phyloP scores from a whole-genome alignment of 2,329 filamentous ascomycete species.

The Monosporascus sp. region DNA sequence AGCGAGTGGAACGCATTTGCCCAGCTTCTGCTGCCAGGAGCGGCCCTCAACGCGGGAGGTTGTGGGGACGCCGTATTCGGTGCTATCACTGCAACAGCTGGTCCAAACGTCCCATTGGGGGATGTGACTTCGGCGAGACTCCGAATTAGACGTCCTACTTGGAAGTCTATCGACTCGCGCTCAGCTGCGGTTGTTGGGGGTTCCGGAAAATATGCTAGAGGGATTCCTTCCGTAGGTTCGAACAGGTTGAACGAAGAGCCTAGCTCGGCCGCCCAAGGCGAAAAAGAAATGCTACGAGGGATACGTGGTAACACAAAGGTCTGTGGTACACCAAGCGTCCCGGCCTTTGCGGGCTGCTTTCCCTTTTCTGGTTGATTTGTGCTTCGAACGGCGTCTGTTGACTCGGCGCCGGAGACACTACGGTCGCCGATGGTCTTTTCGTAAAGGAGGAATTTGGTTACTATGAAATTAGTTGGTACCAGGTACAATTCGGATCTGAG shows the following conservation, averaged over 20 bases:
- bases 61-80: slow-evolving; percentile 5
- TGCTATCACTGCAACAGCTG: slow-evolving; percentile 32
- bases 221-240: slow-evolving; percentile 30
- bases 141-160: slow-evolving; percentile 42
- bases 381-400: neutral
- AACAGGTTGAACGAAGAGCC: slow-evolving; percentile 39
- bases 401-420: neutral
- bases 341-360: neutral
- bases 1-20: slow-evolving; percentile 51
- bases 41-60: slow-evolving; percentile 2
- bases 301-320: slow-evolving; percentile 28
- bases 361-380: neutral
- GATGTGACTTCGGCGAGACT: slow-evolving; percentile 39
- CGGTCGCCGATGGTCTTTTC: neutral
- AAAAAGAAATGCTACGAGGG: slow-evolving; percentile 36
- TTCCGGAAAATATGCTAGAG: slow-evolving; percentile 31
- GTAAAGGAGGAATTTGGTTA: slow-evolving; percentile 39
- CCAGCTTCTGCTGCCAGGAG: slow-evolving; percentile 40
- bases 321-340: slow-evolving; percentile 6
- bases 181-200: slow-evolving; percentile 29
- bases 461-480: slow-evolving; percentile 38
- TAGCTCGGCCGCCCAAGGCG: slow-evolving; percentile 21
- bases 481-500: slow-evolving; percentile 43
- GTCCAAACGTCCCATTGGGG: slow-evolving; percentile 44
- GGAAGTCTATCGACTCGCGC: slow-evolving; percentile 36